Evolutionary conservation across 148 eudicot genomes (phyloP), one percentile per base, ranked within the genome.

Genomic region (Cornus controversa): DNA sequence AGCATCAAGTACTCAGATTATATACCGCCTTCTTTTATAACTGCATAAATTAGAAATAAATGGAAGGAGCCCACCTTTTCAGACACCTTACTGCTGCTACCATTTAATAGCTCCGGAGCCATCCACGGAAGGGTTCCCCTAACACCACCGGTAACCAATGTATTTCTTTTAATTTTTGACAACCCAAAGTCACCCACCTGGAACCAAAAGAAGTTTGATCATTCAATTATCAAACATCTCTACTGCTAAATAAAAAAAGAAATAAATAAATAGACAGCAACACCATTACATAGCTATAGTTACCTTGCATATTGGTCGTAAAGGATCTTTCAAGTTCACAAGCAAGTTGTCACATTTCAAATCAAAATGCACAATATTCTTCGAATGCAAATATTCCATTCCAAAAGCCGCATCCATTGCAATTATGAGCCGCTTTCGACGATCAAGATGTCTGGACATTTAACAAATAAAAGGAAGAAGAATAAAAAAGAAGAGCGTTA

Each of bases 351-450:
- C 93, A 78, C 93, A 91, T 84, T 93, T 93, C 86, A 93, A 80
- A 85, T 93, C 98, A 80, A 93, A 93, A 81, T 93, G 98, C 47
- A 93, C 96, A 64, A 93, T 93, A 67, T 87, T 89, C 79, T 91
- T 93, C 24, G 87, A 84, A 82, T 93, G 98, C 84, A 93, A 78
- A 85, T 93, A 93, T 75, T 93, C 98, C 98, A 93, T 93, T 36
- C 98, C 98, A 77, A 91, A 93, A 34, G 98, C 98, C 28, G 96
- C 98, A 89, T 93, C 98, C 94, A 86, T 90, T 57, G 96, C 96
- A 83, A 93, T 90, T 65, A 93, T 87, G 73, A 93, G 88, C 74
- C 89, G 83, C 70, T 91, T 91, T 74, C 94, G 90, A 77, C 86
- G 91, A 83, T 93, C 96, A 78, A 93, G 86, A 70, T 88, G 86